Percentiles rank a stretch among this genome's conserved stretches.
Evolutionary conservation across 345 rosid genomes (phyloP).

Genomic region (Populus nigra): DNA sequence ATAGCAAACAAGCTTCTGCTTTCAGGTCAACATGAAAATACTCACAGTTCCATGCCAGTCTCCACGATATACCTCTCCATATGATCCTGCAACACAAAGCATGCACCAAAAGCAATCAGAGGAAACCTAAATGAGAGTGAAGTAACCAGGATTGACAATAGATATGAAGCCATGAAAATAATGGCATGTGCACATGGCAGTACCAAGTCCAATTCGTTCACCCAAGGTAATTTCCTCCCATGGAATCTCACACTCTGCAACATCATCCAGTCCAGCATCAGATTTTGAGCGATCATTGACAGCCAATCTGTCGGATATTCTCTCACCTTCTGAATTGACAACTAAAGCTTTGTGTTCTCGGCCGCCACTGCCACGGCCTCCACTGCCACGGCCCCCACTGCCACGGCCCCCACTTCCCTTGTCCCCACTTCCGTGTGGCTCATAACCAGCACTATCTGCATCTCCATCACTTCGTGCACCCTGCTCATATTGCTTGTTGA

Average conservation of each 20-base stretch:
- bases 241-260: conserved; percentile 80
- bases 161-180: conserved; percentile 20
- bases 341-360: conserved; percentile 29
- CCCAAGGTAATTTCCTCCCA: conserved; percentile 92
- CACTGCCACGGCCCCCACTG: conserved; percentile 42
- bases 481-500: conserved; percentile 57
- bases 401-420: conserved; percentile 12
- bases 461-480: conserved; percentile 53
- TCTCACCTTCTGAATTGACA: conserved; percentile 56
- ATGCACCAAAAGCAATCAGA: conserved; percentile 17
- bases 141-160: conserved; percentile 13
- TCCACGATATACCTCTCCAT: conserved; percentile 94
- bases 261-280: conserved; percentile 67
- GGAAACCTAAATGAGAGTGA: background rate
- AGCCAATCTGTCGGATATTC: conserved; percentile 55
- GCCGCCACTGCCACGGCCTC: conserved; percentile 33
- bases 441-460: conserved; percentile 46
- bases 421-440: conserved; percentile 36
- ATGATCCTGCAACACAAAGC: conserved; percentile 67
- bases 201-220: conserved; percentile 97
- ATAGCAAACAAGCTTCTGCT: background rate
- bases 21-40: conserved; percentile 20
- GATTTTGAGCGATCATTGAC: conserved; percentile 64
- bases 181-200: conserved; percentile 23
- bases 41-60: conserved; percentile 99